Conservation (phyloP, 2,329 filamentous ascomycete genomes). For the Neonectria magnoliae region DNA sequence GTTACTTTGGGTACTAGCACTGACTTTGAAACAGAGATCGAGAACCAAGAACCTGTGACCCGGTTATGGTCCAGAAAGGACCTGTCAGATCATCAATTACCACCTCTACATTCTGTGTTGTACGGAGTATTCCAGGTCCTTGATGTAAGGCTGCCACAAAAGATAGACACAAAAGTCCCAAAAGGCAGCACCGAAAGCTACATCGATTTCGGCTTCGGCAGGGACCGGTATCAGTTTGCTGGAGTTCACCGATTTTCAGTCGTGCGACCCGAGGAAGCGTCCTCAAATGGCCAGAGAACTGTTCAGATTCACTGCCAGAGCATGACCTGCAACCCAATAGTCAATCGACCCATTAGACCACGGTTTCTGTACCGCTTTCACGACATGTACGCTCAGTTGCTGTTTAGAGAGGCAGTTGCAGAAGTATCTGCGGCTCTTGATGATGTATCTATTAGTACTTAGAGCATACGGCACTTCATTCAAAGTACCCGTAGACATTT, state of each 20-base stretch:
- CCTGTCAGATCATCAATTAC: conserved; percentile 31
- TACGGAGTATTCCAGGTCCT: conserved; percentile 44
- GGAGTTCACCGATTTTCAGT: conserved; percentile 46
- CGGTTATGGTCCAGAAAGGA: conserved; percentile 34
- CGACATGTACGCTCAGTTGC: conserved; percentile 35
- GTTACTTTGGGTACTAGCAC: fast-evolving
- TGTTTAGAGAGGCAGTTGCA: conserved; percentile 42
- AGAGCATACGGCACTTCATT: background rate
- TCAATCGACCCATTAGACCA: conserved; percentile 28
- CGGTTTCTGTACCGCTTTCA: conserved; percentile 38
- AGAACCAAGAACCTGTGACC: background rate
- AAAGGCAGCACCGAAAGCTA: conserved; percentile 32
- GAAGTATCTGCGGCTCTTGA: conserved; percentile 23
- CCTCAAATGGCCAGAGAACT: background rate
- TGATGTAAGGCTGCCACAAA: conserved; percentile 23
- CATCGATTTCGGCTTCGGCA: conserved; percentile 45
- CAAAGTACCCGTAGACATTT: no score
- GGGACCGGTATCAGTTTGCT: conserved; percentile 36
- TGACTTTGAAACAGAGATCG: conserved; percentile 18
- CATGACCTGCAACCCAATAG: conserved; percentile 41
- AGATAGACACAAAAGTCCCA: background rate
- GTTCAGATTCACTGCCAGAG: conserved; percentile 37
- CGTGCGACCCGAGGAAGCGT: conserved; percentile 19
- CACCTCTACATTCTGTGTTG: conserved; percentile 31
- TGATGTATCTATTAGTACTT: background rate